A percentile compares a stretch with the other conserved stretches of the same genome.
Evolutionary conservation across 2,329 filamentous ascomycete genomes (phyloP).

Genomic region (Neocatenulostroma microsporum): DNA sequence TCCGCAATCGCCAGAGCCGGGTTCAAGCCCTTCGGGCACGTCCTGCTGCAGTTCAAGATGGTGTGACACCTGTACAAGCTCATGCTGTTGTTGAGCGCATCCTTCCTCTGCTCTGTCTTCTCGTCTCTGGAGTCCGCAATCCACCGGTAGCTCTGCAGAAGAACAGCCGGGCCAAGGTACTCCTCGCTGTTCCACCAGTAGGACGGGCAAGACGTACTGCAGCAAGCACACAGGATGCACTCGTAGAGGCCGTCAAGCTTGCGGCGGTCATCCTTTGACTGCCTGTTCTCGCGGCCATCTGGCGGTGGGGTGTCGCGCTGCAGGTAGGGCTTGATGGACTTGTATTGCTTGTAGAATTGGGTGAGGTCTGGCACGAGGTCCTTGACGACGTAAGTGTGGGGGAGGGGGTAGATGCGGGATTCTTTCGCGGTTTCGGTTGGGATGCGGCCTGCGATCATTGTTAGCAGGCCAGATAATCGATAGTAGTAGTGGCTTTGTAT

Average conservation of each 20-base stretch:
- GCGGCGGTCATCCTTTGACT: constrained; percentile 83
- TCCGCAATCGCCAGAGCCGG: constrained; percentile 90
- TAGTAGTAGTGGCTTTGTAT: no score
- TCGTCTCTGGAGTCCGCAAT: constrained; percentile 91
- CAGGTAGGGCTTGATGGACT: constrained; percentile 97
- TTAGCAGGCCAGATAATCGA: constrained; percentile 11
- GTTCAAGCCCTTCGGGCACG: constrained; percentile 97
- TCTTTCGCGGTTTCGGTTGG: constrained; percentile 73
- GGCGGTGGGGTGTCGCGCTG: constrained; percentile 78
- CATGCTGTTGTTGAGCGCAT: constrained; percentile 95
- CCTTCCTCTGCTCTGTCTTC: constrained; percentile 78
- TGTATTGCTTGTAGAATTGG: constrained; percentile 99
- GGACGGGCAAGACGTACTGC: constrained; percentile 97
- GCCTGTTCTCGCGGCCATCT: constrained; percentile 85
- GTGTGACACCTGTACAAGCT: constrained; percentile 98
- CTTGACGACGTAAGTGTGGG: constrained; percentile 98
- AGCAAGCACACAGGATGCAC: constrained; percentile 99
- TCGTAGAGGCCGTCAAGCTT: constrained; percentile 98
- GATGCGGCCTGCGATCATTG: constrained; percentile 68
- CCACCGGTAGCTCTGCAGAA: constrained; percentile 98
- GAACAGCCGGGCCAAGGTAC: constrained; percentile 93
- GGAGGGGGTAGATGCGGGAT: constrained; percentile 92
- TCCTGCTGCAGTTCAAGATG: constrained; percentile 96
- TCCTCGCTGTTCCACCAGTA: constrained; percentile 99
- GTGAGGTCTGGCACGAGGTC: constrained; percentile 96